phyloP scores from a whole-genome alignment of 768 basidiomycete species.

The Clathrus columnatus region DNA sequence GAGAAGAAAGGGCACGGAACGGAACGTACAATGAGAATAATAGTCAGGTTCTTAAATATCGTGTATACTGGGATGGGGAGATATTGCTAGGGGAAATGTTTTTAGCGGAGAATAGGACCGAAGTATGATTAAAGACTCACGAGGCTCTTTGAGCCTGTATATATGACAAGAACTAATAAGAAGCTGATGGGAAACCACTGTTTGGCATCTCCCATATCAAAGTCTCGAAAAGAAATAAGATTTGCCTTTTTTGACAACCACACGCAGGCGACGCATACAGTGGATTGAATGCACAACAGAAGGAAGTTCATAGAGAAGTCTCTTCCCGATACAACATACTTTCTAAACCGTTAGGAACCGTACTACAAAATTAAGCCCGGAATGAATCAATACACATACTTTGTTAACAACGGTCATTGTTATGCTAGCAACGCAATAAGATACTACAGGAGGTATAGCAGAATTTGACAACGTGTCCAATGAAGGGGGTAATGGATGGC shows the following conservation, averaged over 20 bases:
- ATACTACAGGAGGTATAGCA: conserved; percentile 70
- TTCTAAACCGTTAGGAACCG: conserved; percentile 1
- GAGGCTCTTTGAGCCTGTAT: conserved; percentile 94
- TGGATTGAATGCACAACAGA: conserved; percentile 82
- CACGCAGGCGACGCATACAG: conserved; percentile 80
- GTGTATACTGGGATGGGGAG: conserved; percentile 96
- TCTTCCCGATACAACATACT: conserved; percentile 93
- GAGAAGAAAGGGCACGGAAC: conserved; percentile 2
- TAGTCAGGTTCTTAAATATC: conserved; percentile 99
- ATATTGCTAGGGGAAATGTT: conserved; percentile 63
- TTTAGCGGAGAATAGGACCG: background rate
- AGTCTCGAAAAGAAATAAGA: conserved; percentile 77
- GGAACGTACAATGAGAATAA: conserved; percentile 82
- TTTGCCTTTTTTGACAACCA: conserved; percentile 60
- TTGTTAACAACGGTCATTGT: conserved; percentile 98
- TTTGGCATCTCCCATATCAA: conserved; percentile 77
- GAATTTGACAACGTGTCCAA: conserved; percentile 14
- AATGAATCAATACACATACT: conserved; percentile 33
- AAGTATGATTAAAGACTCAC: conserved; percentile 38
- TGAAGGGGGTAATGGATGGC: conserved; percentile 30
- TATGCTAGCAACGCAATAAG: conserved; percentile 89
- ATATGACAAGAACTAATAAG: conserved; percentile 88
- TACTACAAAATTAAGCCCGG: background rate
- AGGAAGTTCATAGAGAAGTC: conserved; percentile 97
- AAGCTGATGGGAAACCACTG: conserved; percentile 93